Base-by-base conservation (phyloP, 768 basidiomycete species). In the Lactifluus rugatus region DNA sequence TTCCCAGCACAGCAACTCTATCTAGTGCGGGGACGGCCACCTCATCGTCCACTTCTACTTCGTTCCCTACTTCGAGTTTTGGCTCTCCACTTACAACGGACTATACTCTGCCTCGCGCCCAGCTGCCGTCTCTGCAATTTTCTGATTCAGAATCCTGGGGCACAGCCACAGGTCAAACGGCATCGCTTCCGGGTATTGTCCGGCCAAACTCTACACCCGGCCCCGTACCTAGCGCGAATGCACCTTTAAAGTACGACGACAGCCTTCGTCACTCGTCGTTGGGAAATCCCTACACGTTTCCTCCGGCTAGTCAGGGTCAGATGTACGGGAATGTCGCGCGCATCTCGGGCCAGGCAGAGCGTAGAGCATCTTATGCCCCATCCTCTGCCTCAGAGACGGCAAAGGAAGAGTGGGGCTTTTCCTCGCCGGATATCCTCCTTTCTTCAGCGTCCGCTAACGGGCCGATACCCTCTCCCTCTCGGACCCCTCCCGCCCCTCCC, bases 331-430 rank as follows among this genome's bases (percentile, higher is more conserved):
- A 78, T 70, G 76, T 84, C 68, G 78, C 81, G 69, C 86, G 86
- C 70, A 85, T 87, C 66, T 79, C 84, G 68, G 82, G 79, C 63
- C 85, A 85, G 69, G 78, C 79, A 66, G 82, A 83, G 75, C 79
- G 81, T 68, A 78, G 83, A 71, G 75, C 69, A n/a, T 76, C 69
- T 54, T 64, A 64, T 54, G 26, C 60, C 19, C 58, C 60, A 64
- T 62, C 70, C 62, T 13, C 61, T 73, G 45, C 62, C 75, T 65
- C 73, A 68, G 69, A 71, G 64, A 36, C 78, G 72, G 68, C 82
- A 82, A 79, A 80, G 77, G 77, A 78, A 68, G 84, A 87, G 62
- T 89, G 87, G 87, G 74, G 75, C 52, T 87, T 85, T 71, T 79
- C 83, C 56, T 75, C 74, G 68, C 71, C 72, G 64, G 83, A 85